These are phyloP conservation scores for Meripilus lineatus DNA, from an alignment of 1,284 basidiomycete species.

Conservation along the genomic window DNA sequence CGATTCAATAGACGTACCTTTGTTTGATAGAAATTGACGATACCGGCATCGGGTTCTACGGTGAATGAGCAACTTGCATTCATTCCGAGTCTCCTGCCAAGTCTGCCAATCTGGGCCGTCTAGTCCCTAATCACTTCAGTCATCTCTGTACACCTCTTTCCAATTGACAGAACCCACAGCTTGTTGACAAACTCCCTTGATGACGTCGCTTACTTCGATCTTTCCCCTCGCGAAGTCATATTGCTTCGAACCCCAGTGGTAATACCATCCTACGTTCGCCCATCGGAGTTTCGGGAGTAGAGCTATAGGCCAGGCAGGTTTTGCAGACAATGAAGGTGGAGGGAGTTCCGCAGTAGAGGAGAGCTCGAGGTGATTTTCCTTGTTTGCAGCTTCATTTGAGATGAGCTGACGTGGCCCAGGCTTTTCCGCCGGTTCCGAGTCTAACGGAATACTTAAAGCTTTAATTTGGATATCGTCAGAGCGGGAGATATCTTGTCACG, in stretches of 20 bases:
- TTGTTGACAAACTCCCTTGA: conserved; percentile 56
- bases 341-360: conserved; percentile 50
- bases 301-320: conserved; percentile 38
- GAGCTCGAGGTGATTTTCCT: conserved; percentile 42
- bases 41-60: conserved; percentile 90
- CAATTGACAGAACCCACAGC: conserved; percentile 66
- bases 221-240: conserved; percentile 78
- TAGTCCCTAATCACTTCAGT: conserved; percentile 43
- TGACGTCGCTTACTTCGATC: conserved; percentile 51
- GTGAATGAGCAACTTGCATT: too few relatives aligned
- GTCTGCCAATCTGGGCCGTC: conserved; percentile 52
- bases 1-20: conserved; percentile 35
- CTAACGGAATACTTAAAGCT: conserved; percentile 17
- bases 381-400: conserved; percentile 57
- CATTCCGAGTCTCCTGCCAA: conserved; percentile 78
- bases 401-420: conserved; percentile 62
- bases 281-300: conserved; percentile 77
- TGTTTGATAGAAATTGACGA: conserved; percentile 88
- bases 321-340: conserved; percentile 52
- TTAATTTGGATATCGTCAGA: conserved; percentile 42
- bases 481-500: conserved; percentile 24
- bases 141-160: conserved; percentile 51
- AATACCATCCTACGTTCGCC: conserved; percentile 91
- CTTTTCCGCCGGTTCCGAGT: conserved; percentile 17
- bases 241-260: conserved; percentile 90